Evolutionary conservation across 108 stramenopile species (phyloP).

Genomic region (Nitzschia inconspicua): DNA sequence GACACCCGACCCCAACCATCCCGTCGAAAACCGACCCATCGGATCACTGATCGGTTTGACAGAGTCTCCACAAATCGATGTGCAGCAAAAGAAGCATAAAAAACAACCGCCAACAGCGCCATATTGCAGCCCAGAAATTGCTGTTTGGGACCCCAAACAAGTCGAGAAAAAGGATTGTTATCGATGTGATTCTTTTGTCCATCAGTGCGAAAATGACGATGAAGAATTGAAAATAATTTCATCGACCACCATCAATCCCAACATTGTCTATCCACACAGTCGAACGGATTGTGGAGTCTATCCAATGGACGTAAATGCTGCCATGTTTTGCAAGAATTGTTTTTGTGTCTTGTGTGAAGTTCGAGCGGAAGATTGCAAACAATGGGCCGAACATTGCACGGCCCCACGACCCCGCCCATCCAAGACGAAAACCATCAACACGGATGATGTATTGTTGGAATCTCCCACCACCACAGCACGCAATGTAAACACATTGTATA

Average conservation of each 20-base stretch:
- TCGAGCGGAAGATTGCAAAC: slow-evolving; percentile 34
- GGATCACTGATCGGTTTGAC: no score
- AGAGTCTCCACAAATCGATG: no score
- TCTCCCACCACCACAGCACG: neutral
- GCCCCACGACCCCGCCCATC: slow-evolving; percentile 3
- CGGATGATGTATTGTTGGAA: neutral
- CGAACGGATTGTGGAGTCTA: slow-evolving; percentile 45
- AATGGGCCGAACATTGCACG: slow-evolving; percentile 44
- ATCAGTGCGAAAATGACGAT: neutral
- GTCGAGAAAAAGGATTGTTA: no score
- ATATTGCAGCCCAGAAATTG: no score
- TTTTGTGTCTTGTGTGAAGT: slow-evolving; percentile 63
- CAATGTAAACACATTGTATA: no score
- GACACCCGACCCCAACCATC: no score
- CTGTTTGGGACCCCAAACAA: no score
- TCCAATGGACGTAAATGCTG: slow-evolving; percentile 18
- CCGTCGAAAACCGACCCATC: no score
- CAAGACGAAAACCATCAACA: neutral
- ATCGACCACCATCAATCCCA: slow-evolving; percentile 48
- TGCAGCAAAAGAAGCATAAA: no score
- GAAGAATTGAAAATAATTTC: slow-evolving; percentile 43
- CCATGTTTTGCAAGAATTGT: slow-evolving; percentile 57
- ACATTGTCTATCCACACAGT: slow-evolving; percentile 55
- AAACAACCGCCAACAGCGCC: no score
- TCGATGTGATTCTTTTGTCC: neutral